These are phyloP conservation scores for Pyronema domesticum DNA, from an alignment of 495 filamentous ascomycete genomes.

Conservation along the genomic window DNA sequence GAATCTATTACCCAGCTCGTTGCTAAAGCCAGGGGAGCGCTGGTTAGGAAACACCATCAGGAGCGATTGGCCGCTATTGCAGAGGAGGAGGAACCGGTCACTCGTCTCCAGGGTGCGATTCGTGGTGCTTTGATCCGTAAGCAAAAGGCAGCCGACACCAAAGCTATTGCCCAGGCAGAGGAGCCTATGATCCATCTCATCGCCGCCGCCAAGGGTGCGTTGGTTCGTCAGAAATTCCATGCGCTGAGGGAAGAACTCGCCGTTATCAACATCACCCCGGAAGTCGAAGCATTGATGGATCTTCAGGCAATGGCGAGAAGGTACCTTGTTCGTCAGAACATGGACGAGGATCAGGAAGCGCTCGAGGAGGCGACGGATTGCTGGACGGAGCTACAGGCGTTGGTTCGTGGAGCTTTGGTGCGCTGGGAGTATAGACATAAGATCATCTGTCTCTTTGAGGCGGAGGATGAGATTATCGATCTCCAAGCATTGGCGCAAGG, in stretches of 20 bases:
- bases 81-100: constrained; percentile 10
- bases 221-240: constrained; percentile 31
- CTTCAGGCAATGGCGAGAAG: constrained; percentile 38
- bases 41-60: constrained; percentile 22
- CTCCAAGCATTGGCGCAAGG: constrained; percentile 33
- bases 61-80: constrained; percentile 11
- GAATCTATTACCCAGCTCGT: constrained; percentile 26
- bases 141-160: constrained; percentile 22
- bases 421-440: constrained; percentile 33
- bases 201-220: constrained; percentile 32
- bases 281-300: constrained; percentile 5
- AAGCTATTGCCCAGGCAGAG: constrained; percentile 25
- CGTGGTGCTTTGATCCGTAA: constrained; percentile 26
- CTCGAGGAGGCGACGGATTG: constrained; percentile 26
- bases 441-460: constrained; percentile 32
- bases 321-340: constrained; percentile 30
- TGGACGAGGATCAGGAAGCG: constrained; percentile 25
- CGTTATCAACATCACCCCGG: constrained; percentile 9
- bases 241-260: constrained; percentile 27
- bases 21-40: constrained; percentile 25
- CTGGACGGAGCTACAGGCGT: constrained; percentile 36
- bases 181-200: constrained; percentile 23
- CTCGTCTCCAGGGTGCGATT: constrained; percentile 14
- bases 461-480: constrained; percentile 32
- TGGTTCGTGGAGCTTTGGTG: constrained; percentile 30